Percentiles rank a stretch among this genome's conserved stretches.
phyloP scores from a whole-genome alignment of 768 basidiomycete species.

The Coprinopsis marcescibilis region DNA sequence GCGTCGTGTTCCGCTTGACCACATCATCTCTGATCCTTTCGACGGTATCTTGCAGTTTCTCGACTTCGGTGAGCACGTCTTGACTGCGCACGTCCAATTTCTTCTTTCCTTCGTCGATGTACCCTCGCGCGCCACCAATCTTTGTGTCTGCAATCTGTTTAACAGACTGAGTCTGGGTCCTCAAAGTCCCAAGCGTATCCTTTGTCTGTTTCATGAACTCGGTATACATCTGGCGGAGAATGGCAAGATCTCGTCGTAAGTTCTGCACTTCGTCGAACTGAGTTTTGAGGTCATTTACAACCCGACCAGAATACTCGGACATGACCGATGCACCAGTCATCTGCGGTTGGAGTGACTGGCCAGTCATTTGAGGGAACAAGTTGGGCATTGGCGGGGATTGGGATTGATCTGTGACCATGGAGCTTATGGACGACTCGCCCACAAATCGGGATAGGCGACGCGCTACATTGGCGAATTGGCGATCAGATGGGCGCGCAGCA shows the following conservation, averaged over 20 bases:
- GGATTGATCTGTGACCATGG: slow-evolving; percentile 21
- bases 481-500: slow-evolving; percentile 64
- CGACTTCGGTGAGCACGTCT: slow-evolving; percentile 85
- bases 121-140: slow-evolving; percentile 81
- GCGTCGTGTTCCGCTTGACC: slow-evolving; percentile 79
- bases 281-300: slow-evolving; percentile 78
- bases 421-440: slow-evolving; percentile 24
- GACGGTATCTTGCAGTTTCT: slow-evolving; percentile 88
- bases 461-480: slow-evolving; percentile 67
- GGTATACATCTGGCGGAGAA: slow-evolving; percentile 91
- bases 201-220: slow-evolving; percentile 93
- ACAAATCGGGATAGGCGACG: slow-evolving; percentile 71
- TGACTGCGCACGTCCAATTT: slow-evolving; percentile 88
- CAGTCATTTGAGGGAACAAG: slow-evolving; percentile 61
- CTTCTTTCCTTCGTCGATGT: slow-evolving; percentile 87
- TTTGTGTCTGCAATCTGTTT: slow-evolving; percentile 78
- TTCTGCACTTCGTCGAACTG: slow-evolving; percentile 96
- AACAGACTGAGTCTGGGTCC: slow-evolving; percentile 81
- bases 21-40: slow-evolving; percentile 91
- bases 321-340: slow-evolving; percentile 69
- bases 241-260: slow-evolving; percentile 85
- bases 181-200: slow-evolving; percentile 70
- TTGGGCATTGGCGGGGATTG: slow-evolving; percentile 26
- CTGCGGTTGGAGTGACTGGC: slow-evolving; percentile 63
- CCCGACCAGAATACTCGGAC: slow-evolving; percentile 67